phyloP scores from a whole-genome alignment of 441 rosid species.

The Breynia disticha region DNA sequence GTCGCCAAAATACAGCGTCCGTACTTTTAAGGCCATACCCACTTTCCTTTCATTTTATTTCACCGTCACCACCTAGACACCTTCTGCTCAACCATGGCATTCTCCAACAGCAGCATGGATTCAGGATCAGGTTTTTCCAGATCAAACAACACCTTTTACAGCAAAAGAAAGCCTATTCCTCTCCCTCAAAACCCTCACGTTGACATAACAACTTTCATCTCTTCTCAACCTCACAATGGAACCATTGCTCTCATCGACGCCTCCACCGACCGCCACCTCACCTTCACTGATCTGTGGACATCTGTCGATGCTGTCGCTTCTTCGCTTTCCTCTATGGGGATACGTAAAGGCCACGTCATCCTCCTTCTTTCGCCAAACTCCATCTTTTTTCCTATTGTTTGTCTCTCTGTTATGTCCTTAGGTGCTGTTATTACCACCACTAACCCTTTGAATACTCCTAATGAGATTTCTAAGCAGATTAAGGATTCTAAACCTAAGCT shows the following conservation, averaged over 20 bases:
- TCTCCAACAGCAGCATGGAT: conserved; percentile 13
- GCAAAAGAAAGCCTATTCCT: conserved; percentile 54
- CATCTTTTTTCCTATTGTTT: conserved; percentile 59
- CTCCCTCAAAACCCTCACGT: conserved; percentile 46
- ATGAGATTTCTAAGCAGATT: conserved; percentile 53
- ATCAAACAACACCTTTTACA: conserved; percentile 48
- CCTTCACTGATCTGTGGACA: conserved; percentile 62
- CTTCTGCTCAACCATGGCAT: no score
- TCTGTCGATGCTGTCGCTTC: conserved; percentile 64
- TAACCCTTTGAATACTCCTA: conserved; percentile 67
- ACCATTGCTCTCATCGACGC: conserved; percentile 80
- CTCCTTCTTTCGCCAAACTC: conserved; percentile 82
- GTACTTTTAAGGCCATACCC: no score
- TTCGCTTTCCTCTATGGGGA: conserved; percentile 44
- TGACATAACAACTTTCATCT: conserved; percentile 72
- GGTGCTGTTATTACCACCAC: conserved; percentile 90
- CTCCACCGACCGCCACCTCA: conserved; percentile 48
- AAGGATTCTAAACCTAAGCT: conserved; percentile 46
- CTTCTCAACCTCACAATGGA: conserved; percentile 72
- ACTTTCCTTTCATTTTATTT: no score
- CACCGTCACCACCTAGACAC: no score
- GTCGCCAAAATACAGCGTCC: no score
- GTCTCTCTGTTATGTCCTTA: conserved; percentile 75
- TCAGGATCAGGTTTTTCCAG: conserved; percentile 53
- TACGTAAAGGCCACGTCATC: conserved; percentile 71